These are phyloP conservation scores for Diversispora eburnea DNA, from an alignment of 192 early-diverging fungal genomes.

Conservation along the genomic window DNA sequence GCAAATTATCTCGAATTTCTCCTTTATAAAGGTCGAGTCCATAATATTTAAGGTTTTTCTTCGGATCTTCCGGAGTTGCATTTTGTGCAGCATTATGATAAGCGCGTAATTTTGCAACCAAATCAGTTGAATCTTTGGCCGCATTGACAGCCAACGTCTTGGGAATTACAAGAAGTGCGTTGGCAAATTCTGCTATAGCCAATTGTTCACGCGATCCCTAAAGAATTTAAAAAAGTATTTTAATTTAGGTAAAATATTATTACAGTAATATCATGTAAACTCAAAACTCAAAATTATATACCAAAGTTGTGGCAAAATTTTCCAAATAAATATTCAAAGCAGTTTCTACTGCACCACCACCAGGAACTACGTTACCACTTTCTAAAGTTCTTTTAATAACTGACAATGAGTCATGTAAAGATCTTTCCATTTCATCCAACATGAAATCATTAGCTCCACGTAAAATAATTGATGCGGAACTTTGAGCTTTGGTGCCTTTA, in stretches of 20 bases:
- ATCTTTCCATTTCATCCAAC: constrained; percentile 99
- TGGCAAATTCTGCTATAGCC: constrained; percentile 97
- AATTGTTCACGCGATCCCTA: constrained; percentile 95
- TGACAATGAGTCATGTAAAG: constrained; percentile 91
- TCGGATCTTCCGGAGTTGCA: constrained; percentile 62
- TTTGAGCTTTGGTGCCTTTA: constrained; percentile 85
- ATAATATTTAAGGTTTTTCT: constrained; percentile 76
- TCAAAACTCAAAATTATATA: constrained; percentile 35
- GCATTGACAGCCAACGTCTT: constrained; percentile 98
- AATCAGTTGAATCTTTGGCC: constrained; percentile 96
- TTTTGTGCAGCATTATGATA: constrained; percentile 93
- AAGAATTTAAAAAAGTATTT: neutral
- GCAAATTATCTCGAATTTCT: constrained; percentile 86
- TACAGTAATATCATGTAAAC: neutral
- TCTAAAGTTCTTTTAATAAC: constrained; percentile 97
- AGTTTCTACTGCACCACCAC: constrained; percentile 94
- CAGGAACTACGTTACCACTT: constrained; percentile 92
- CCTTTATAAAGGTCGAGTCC: constrained; percentile 96
- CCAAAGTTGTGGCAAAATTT: constrained; percentile 95
- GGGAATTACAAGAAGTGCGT: constrained; percentile 90
- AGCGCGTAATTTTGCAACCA: constrained; percentile 93
- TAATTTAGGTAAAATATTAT: neutral
- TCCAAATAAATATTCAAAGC: constrained; percentile 96
- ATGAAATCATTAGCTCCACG: constrained; percentile 99
- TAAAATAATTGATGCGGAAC: constrained; percentile 88